Evolutionary conservation across 1,139 yeast species (phyloP), one percentile per base, ranked within the genome.

Genomic region (Suhomyces guaymorum): DNA sequence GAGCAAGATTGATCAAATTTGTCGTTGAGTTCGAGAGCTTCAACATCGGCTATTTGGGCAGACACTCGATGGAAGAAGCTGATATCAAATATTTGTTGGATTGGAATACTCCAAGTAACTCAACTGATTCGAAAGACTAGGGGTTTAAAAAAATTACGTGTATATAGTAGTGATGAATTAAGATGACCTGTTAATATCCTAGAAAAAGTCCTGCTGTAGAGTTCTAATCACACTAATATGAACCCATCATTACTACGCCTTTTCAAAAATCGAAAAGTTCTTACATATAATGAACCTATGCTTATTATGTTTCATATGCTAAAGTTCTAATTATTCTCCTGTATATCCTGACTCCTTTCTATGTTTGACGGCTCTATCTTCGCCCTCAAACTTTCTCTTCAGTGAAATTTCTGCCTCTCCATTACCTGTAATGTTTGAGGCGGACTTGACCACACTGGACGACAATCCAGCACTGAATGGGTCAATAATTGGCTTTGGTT

Each of bases 11-110:
- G 26, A 36, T 62, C 14, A 51, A 53, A 34, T 66, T 63, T 36
- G 47, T 70, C 4, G 52, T 61, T 4, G 68, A 69, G 34, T 64
- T 63, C 34, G 59, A 60, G 14, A 42, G 48, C 7, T 52, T 49
- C 38, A 67, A 67, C 38, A 49, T 68, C 19, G 76, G 76, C 1
- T 66, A 64, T 36, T 48, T 70, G 32, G 55, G 57, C 10, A 41
- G 51, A n/a, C 43, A 43, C 20, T 18, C 14, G 4, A 21, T 20
- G 13, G 20, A 15, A n/a, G 8, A 24, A 2, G 24, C 20, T 9
- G 19, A 22, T 4, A 15, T 30, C 2, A 28, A 32, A 8, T 25
- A 35, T 11, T 25, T 35, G 8, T 30, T 37, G 12, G 31, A 33
- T 29, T 43, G 46, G 46, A 39, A 11, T n/a, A 14, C 9, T 7